Evolutionary conservation across 352 stramenopile genomes (phyloP), one percentile per base, ranked within the genome.

Genomic region (Pythium coloratum): DNA sequence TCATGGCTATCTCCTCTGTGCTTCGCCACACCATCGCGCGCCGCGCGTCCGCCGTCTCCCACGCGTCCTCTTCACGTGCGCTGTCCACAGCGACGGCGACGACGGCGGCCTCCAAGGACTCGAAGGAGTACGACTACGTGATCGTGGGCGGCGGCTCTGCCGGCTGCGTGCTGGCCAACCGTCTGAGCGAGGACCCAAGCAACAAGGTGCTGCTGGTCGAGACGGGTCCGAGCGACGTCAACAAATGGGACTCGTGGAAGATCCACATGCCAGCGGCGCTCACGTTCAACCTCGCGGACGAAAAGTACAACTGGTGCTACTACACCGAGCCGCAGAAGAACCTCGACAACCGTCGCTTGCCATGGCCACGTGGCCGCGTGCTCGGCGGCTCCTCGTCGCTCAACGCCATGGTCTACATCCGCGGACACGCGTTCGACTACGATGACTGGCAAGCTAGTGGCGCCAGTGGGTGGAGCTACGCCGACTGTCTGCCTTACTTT

Each of bases 321-420:
- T 66, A 87, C 66, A 97, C 89, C 6, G 84, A 93, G 68, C 84
- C 90, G 24, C 89, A 97, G 73, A 89, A 89, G 64, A 56, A 95
- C 59, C 62, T 97, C 51, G 78, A 95, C 70, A 86, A 84, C 64
- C 86, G 89, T 3, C 70, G 79, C 10, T 70, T 97, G 61, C 83
- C 88, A 12, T 96, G 90, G 88, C 90, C 90, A 28, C 88, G 90
- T 7, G 90, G 90, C 36, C 88, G 89, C 55, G 89, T 97, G 63
- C 86, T 97, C 53, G 90, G 90, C 32, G 90, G 90, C 28, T 96
- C 87, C 3, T 96, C 88, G 40, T 96, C 87, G 40, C 78, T 97
- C 42, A 97, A 97, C 55, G 90, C 88, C 33, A 97, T 97, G 90
- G 89, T 97, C 20, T 97, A 97, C 81, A 93, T 94, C 57, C 87